These are phyloP conservation scores for Globisporangium spinosum DNA, from an alignment of 352 stramenopile species.

Conservation along the genomic window DNA sequence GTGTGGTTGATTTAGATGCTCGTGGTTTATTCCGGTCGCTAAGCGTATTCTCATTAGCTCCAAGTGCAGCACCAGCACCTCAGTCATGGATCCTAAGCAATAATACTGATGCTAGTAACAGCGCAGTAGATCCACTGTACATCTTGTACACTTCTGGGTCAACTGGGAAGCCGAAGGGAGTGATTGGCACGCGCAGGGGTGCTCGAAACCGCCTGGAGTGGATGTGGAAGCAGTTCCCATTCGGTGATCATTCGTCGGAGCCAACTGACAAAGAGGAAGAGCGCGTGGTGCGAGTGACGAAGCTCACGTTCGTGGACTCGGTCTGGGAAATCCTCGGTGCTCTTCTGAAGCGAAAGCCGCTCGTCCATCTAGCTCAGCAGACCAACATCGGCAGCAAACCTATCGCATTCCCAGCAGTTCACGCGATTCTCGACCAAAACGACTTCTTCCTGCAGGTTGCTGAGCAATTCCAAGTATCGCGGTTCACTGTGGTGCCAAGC, in stretches of 20 bases:
- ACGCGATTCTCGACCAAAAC: constrained; percentile 39
- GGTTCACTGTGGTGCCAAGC: constrained; percentile 49
- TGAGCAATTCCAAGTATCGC: constrained; percentile 23
- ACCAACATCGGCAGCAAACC: not conserved
- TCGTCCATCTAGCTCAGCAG: constrained; percentile 35
- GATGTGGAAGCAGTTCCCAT: constrained; percentile 44
- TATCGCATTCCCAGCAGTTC: constrained; percentile 8
- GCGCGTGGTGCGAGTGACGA: constrained; percentile 40
- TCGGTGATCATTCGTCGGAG: constrained; percentile 10
- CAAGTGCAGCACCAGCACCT: not conserved
- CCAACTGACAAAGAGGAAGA: constrained; percentile 19
- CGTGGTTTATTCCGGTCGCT: constrained; percentile 19
- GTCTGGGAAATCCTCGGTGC: constrained; percentile 56
- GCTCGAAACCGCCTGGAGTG: constrained; percentile 42
- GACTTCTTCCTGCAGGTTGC: constrained; percentile 26
- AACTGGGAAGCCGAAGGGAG: constrained; percentile 37
- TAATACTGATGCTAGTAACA: not conserved
- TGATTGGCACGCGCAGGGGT: constrained; percentile 41
- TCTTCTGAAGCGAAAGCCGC: constrained; percentile 31
- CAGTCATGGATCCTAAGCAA: not conserved
- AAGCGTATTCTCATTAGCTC: constrained; percentile 18
- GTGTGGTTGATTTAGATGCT: not conserved
- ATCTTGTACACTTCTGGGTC: constrained; percentile 61
- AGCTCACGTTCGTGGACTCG: constrained; percentile 33
- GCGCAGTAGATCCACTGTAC: constrained; percentile 31